Conservation (phyloP, 1,284 basidiomycete genomes). For the Boletus smithii region DNA sequence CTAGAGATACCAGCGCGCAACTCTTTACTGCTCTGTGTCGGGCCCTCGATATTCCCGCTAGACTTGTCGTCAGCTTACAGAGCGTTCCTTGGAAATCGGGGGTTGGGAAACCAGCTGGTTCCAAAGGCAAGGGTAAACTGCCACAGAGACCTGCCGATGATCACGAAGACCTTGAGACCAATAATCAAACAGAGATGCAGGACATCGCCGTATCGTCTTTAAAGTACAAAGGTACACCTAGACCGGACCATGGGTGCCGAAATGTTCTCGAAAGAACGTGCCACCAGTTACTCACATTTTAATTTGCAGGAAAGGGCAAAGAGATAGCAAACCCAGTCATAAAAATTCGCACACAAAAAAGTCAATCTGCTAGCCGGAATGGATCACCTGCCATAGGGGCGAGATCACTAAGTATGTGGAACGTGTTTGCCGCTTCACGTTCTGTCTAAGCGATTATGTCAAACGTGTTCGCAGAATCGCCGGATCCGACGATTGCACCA, state of each 20-base stretch:
- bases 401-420: conserved; percentile 23
- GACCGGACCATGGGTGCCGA: conserved; percentile 8
- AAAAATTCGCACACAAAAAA: conserved; percentile 54
- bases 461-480: conserved; percentile 30
- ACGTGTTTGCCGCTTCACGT: conserved; percentile 4
- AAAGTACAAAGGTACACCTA: conserved; percentile 29
- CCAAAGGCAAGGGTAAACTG: conserved; percentile 37
- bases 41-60: conserved; percentile 81
- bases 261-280: conserved; percentile 1
- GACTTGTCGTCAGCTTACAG: conserved; percentile 89
- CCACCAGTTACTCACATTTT: conserved; percentile 10
- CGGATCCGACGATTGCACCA: conserved; percentile 61
- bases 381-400: conserved; percentile 15
- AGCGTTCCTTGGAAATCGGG: conserved; percentile 81
- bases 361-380: conserved; percentile 35
- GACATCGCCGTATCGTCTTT: conserved; percentile 33
- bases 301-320: conserved; percentile 45
- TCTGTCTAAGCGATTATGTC: conserved; percentile 26
- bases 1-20: conserved; percentile 85
- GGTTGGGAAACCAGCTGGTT: conserved; percentile 44
- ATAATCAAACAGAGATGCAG: conserved; percentile 39
- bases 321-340: conserved; percentile 51
- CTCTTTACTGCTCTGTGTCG: conserved; percentile 91
- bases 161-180: conserved; percentile 7
- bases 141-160: conserved; percentile 30